Evolutionary conservation across 306 rosid genomes (phyloP).

Genomic region (Dryas alaskensis): DNA sequence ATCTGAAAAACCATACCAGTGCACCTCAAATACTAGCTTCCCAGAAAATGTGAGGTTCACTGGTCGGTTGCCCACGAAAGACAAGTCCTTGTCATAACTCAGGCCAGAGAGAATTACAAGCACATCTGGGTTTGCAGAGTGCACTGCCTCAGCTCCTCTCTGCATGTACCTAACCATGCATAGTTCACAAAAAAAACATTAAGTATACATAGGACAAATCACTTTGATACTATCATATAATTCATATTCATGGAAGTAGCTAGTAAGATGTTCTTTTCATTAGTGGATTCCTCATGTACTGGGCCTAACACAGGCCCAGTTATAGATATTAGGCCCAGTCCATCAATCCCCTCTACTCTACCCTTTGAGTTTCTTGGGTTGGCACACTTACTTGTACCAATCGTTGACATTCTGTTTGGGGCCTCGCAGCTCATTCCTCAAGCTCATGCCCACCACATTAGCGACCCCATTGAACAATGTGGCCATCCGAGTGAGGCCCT

Average conservation of each 20-base stretch:
- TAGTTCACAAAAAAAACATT: background rate
- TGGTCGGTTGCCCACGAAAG: constrained; percentile 47
- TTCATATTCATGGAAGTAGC: too few species aligned
- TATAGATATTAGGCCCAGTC: background rate
- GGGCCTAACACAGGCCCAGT: background rate
- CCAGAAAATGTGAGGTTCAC: constrained; percentile 50
- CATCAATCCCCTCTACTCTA: background rate
- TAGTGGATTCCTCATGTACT: too few species aligned
- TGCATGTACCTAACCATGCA: constrained; percentile 63
- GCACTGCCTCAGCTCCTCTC: constrained; percentile 88
- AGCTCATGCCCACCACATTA: constrained; percentile 77
- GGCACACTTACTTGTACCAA: constrained; percentile 68
- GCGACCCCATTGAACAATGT: constrained; percentile 53
- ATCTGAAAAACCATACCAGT: constrained; percentile 75
- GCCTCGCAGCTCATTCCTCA: constrained; percentile 87
- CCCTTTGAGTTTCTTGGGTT: background rate
- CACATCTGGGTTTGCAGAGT: constrained; percentile 69
- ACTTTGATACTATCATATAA: too few species aligned
- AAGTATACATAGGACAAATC: background rate
- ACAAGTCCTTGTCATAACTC: constrained; percentile 57
- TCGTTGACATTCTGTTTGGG: constrained; percentile 67
- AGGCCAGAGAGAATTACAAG: constrained; percentile 83
- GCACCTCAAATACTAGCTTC: constrained; percentile 70
- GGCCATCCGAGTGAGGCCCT: constrained; percentile 80
- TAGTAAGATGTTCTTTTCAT: too few species aligned